Conservation (phyloP, 2,329 filamentous ascomycete species). For the Microsporum ferrugineum region DNA sequence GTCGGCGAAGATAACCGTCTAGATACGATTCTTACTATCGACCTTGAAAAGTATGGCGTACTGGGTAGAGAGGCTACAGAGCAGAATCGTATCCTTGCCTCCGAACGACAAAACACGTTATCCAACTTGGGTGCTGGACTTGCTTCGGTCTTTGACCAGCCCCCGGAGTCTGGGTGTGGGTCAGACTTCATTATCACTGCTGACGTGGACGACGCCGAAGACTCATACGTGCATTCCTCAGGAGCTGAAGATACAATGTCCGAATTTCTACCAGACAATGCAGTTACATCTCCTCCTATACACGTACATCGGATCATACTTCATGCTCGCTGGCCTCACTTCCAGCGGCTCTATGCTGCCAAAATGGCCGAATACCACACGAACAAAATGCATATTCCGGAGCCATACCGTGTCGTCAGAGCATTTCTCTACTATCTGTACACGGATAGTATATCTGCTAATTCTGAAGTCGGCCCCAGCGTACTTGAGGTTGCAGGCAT, state of each 20-base stretch:
- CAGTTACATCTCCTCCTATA: slow-evolving; percentile 63
- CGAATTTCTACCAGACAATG: slow-evolving; percentile 26
- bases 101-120: slow-evolving; percentile 45
- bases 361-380: slow-evolving; percentile 98
- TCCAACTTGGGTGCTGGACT: slow-evolving; percentile 72
- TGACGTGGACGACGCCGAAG: slow-evolving; percentile 52
- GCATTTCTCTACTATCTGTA: slow-evolving; percentile 95
- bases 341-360: slow-evolving; percentile 76
- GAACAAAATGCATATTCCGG: slow-evolving; percentile 94
- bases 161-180: slow-evolving; percentile 72
- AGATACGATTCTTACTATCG: slow-evolving; percentile 87
- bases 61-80: slow-evolving; percentile 59
- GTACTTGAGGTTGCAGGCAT: slow-evolving; percentile 84
- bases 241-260: slow-evolving; percentile 26
- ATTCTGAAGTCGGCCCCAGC: slow-evolving; percentile 48
- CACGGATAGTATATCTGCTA: slow-evolving; percentile 70
- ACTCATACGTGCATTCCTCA: slow-evolving; percentile 57
- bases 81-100: slow-evolving; percentile 38
- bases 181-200: slow-evolving; percentile 89
- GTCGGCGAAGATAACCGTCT: slow-evolving; percentile 78
- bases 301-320: slow-evolving; percentile 92
- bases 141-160: slow-evolving; percentile 72
- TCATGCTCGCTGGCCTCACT: slow-evolving; percentile 92
- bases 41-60: slow-evolving; percentile 81
- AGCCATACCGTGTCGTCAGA: slow-evolving; percentile 86